A percentile compares a stretch with the other conserved stretches of the same genome.
Evolutionary conservation across 2,329 filamentous ascomycete species (phyloP).

Genomic region (Lecanicillium sp.): DNA sequence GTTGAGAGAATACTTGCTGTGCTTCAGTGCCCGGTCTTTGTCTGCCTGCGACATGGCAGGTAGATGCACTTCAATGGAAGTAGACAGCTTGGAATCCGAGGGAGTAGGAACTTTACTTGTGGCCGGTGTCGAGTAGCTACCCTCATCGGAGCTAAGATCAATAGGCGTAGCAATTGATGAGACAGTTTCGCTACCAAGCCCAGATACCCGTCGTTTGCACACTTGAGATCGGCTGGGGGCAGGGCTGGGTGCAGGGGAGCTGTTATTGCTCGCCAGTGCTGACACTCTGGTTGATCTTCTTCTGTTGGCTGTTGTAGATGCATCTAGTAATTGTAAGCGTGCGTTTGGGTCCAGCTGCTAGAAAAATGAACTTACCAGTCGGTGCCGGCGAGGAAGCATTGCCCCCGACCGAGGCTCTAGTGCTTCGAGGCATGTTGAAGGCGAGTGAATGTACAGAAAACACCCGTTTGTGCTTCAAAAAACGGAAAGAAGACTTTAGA

Average conservation of each 20-base stretch:
- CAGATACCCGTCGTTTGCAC: no score
- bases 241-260: constrained; percentile 1
- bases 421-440: no score
- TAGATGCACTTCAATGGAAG: constrained; percentile 21
- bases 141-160: constrained; percentile 21
- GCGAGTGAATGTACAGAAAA: no score
- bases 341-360: no score
- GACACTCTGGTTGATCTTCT: constrained; percentile 4
- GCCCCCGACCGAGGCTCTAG: no score
- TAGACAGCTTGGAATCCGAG: constrained; percentile 8
- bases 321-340: no score
- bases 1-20: constrained; percentile 41
- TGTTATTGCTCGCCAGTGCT: constrained; percentile 5
- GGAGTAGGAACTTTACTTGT: constrained; percentile 30
- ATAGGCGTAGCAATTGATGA: constrained; percentile 24
- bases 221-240: no score
- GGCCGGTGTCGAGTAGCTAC: constrained; percentile 26
- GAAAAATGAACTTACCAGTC: constrained; percentile 2
- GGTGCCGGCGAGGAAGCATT: no score
- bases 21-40: constrained; percentile 21
- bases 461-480: no score
- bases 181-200: constrained; percentile 20
- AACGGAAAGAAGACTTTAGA: no score
- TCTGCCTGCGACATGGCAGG: constrained; percentile 16
- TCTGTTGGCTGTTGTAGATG: background rate